These are phyloP conservation scores for Botrytis deweyae DNA, from an alignment of 2,329 filamentous ascomycete genomes.

Conservation along the genomic window DNA sequence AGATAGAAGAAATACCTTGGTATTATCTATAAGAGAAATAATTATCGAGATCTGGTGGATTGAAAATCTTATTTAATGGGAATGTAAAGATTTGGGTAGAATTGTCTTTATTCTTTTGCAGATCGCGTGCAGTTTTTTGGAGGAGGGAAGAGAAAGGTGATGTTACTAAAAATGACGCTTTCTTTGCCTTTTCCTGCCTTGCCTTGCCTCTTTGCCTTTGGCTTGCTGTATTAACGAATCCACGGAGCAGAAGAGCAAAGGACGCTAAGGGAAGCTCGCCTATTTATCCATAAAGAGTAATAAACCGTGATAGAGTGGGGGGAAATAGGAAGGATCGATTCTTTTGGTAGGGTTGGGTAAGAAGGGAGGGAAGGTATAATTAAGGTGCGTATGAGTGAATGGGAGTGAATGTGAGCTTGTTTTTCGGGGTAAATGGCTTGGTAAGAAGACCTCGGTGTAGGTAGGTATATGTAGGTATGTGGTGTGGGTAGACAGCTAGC, in stretches of 20 bases:
- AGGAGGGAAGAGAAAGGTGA: constrained; percentile 3
- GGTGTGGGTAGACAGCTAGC: not conserved
- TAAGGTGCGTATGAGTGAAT: not conserved
- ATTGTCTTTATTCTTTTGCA: constrained; percentile 6
- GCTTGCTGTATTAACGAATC: constrained; percentile 6
- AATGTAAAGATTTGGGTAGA: constrained; percentile 8
- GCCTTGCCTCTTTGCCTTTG: not conserved
- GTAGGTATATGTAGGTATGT: not conserved
- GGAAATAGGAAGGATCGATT: not conserved
- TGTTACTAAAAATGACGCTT: constrained; percentile 20
- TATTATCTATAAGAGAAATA: constrained; percentile 15
- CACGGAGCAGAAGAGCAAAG: not conserved
- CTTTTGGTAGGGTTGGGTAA: not conserved
- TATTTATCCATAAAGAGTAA: constrained; percentile 18
- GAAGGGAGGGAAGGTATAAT: not conserved
- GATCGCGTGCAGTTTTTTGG: constrained; percentile 21
- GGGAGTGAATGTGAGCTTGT: not conserved
- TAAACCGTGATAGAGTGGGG: not conserved
- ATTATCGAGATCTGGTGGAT: not conserved
- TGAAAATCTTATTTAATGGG: not conserved
- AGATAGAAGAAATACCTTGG: constrained; percentile 12
- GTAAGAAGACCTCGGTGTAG: not conserved
- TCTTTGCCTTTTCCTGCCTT: not conserved
- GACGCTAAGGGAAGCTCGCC: constrained; percentile 6
- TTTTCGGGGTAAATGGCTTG: not conserved